Base-by-base conservation (phyloP, 306 rosid species). In the Vachellia pachyceras region DNA sequence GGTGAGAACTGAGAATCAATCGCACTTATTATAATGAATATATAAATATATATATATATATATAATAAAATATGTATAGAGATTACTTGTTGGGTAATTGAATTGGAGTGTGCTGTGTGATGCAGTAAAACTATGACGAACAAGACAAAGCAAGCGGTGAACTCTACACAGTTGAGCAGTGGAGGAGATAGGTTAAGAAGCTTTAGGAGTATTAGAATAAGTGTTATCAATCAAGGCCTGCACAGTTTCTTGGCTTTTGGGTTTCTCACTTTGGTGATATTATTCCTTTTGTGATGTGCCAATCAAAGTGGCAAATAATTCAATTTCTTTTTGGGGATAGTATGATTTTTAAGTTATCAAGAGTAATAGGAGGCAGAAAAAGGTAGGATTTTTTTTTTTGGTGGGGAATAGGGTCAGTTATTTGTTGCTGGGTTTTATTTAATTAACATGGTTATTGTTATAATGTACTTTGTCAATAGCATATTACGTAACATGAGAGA, bases 71-170 rank as follows among this genome's bases (percentile, higher is more conserved):
- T 60, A 12, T 60, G 17, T 25, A 8, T 25, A 10, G 70, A 39
- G 63, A 23, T 71, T 82, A 73, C 15, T 77, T 82, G 58, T 82
- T 60, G 52, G 20, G 41, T 42, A 73, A 82, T 13, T 63, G 36
- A 73, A 82, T 13, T 63, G 36, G 12, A 33, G 64, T 76, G 39
- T 44, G 20, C 1, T 23, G 6, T 52, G 61, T 83, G 68, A 41
- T 85, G 90, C 97, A 92, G 98, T 81, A 92, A 90, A 82, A 84
- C 86, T 71, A 35, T 83, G 75, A 87, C 79, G 83, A 92, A 87
- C 64, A 83, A 77, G 72, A 89, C 92, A 74, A 91, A 82, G 89
- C 84, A 90, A 82, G 85, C 64, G 61, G 86, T 86, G 86, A 92
- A 92, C 81, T 77, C 94, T 76, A 91, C 92, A n/a, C 77, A 85